Evolutionary conservation across 805 yeast genomes (phyloP), one percentile per base, ranked within the genome.

Genomic region (Zygotorulaspora florentina): DNA sequence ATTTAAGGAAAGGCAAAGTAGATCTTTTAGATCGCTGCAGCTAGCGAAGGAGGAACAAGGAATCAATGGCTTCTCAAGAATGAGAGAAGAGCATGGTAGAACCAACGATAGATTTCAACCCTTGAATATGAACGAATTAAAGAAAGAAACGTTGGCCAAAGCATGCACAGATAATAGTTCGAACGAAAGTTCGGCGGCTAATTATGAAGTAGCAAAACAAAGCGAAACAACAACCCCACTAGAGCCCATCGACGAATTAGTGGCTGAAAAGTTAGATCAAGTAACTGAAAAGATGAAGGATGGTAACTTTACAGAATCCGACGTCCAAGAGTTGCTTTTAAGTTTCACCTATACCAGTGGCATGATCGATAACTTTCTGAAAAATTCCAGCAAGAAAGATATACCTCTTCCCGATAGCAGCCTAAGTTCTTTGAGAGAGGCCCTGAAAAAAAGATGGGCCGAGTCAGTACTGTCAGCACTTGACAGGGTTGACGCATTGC

Each of bases 1-100:
- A 9, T 36, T 27, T 15, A 39, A 46, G 27, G 55, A 51, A 34
- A 53, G 57, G 44, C 52, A 47, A 28, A 47, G 58, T 20, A 51
- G 51, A 28, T 46, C 57, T n/a, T 53, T 35, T 34, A 27, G 46
- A 25, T 27, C 40, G 27, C 27, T 42, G 3, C 44, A 43, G 37
- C 29, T 39, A 29, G 15, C 39, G 36, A 46, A 48, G 13, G 36
- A 45, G 28, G 30, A 45, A 40, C 26, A 38, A 18, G 20, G 38
- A 17, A 16, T n/a, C 36, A 18, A 30, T 20, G 13, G 18, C 9
- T 13, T 18, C 37, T 16, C 11, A 13, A 33, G 16, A 37, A 29
- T 10, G 16, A 18, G 18, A 30, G 35, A 11, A 9, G 17, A 28
- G 3, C 13, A 20, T 36, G 30, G 11, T 2, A 26, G 26, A 20